Conservation (phyloP, 192 early-diverging fungal species). For the Podila clonocystis region DNA sequence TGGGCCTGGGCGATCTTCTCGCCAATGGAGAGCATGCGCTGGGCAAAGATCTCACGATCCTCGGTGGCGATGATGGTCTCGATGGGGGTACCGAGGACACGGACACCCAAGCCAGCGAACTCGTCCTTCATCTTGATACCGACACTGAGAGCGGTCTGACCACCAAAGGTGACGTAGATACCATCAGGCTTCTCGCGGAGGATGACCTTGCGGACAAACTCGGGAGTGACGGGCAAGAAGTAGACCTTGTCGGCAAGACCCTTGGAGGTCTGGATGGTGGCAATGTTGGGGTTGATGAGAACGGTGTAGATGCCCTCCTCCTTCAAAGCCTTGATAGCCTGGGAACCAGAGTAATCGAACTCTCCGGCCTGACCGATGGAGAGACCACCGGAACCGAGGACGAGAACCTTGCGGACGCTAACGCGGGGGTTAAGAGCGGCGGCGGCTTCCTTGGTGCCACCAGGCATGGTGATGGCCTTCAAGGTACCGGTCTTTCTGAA, state of each 20-base stretch:
- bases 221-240: slow-evolving; percentile 95
- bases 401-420: slow-evolving; percentile 89
- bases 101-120: slow-evolving; percentile 90
- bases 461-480: slow-evolving; percentile 78
- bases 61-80: slow-evolving; percentile 96
- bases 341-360: slow-evolving; percentile 96
- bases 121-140: slow-evolving; percentile 95
- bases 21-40: slow-evolving; percentile 82
- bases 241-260: slow-evolving; percentile 98
- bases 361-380: slow-evolving; percentile 99
- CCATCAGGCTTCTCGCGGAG: slow-evolving; percentile 96
- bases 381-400: slow-evolving; percentile 96
- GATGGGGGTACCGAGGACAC: slow-evolving; percentile 95
- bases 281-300: slow-evolving; percentile 99
- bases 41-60: slow-evolving; percentile 95
- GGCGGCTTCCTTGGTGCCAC: slow-evolving; percentile 58
- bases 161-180: slow-evolving; percentile 98
- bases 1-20: slow-evolving; percentile 92
- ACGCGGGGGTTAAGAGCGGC: slow-evolving; percentile 60
- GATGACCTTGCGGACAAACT: slow-evolving; percentile 96
- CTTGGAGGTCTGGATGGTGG: slow-evolving; percentile 98
- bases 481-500: slow-evolving; percentile 75
- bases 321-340: slow-evolving; percentile 98
- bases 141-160: slow-evolving; percentile 97
- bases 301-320: slow-evolving; percentile 98